Percentiles rank a stretch among this genome's conserved stretches.
These are phyloP conservation scores for Podospora appendiculata DNA, from an alignment of 495 filamentous ascomycete genomes.

Conservation along the genomic window DNA sequence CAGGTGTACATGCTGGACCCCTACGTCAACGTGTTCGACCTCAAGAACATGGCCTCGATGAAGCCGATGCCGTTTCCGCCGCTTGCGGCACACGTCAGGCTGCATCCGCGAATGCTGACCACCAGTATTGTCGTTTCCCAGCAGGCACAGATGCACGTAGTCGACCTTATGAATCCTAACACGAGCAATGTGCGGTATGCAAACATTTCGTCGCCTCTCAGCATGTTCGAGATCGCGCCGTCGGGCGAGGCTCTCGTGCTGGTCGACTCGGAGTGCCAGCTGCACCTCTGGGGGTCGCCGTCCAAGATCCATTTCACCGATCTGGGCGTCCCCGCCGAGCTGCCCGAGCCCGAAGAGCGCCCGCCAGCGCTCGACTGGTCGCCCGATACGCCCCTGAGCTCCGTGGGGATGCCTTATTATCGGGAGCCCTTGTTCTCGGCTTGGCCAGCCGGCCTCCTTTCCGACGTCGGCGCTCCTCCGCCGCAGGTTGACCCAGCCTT, in stretches of 20 bases:
- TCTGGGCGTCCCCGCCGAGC: conserved; percentile 68
- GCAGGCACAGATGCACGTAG: conserved; percentile 84
- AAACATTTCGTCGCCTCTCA: conserved; percentile 55
- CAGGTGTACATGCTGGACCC: conserved; percentile 67
- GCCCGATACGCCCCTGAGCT: conserved; percentile 66
- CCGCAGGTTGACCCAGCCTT: conserved; percentile 66
- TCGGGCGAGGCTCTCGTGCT: conserved; percentile 85
- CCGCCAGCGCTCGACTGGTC: conserved; percentile 52
- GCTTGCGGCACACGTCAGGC: conserved; percentile 83
- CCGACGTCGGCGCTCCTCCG: conserved; percentile 77
- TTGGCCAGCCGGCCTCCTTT: conserved; percentile 76
- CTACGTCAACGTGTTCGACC: conserved; percentile 87
- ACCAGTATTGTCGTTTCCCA: conserved; percentile 87
- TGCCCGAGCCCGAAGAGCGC: conserved; percentile 53
- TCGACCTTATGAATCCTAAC: conserved; percentile 92
- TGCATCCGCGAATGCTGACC: conserved; percentile 91
- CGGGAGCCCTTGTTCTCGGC: conserved; percentile 78
- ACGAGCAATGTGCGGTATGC: conserved; percentile 84
- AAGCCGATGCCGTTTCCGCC: conserved; percentile 88
- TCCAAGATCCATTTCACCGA: conserved; percentile 88
- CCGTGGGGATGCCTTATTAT: conserved; percentile 89
- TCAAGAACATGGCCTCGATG: conserved; percentile 76
- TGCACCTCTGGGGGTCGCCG: conserved; percentile 88
- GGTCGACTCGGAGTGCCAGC: conserved; percentile 65
- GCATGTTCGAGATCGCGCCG: conserved; percentile 78